A percentile compares a stretch with the other conserved stretches of the same genome.
Conservation (phyloP, 2,329 filamentous ascomycete genomes). For the Trichoderma pleuroti region DNA sequence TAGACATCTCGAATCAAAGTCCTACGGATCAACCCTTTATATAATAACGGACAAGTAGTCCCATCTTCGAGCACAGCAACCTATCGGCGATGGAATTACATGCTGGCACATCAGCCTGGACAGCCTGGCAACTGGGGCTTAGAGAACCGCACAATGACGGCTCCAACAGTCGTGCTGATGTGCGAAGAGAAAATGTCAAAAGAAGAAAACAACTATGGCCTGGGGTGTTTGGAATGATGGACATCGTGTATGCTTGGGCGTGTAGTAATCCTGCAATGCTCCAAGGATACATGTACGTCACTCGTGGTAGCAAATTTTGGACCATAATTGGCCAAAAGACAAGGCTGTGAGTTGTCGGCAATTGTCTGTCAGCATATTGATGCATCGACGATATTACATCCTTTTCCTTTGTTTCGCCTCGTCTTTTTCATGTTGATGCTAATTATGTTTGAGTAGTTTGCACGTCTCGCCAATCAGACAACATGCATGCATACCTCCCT, state of each 20-base stretch:
- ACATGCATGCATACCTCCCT: neutral
- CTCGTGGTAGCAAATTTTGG: neutral
- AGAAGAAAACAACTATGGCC: neutral
- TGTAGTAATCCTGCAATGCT: neutral
- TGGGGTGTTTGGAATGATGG: neutral
- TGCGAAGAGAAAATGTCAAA: neutral
- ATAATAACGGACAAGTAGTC: neutral
- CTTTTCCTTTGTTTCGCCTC: neutral
- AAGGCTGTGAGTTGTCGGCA: neutral
- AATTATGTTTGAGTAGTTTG: neutral
- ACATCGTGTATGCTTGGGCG: neutral
- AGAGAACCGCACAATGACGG: neutral
- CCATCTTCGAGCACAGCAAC: neutral
- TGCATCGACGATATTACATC: neutral
- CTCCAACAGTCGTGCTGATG: neutral
- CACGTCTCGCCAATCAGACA: neutral
- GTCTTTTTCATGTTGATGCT: neutral
- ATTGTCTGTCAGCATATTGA: neutral
- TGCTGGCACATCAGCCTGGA: neutral
- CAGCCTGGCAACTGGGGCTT: neutral
- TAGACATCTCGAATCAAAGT: neutral
- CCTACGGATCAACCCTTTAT: neutral
- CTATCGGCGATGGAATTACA: neutral
- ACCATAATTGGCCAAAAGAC: neutral
- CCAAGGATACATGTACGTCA: neutral